A percentile compares a stretch with the other conserved stretches of the same genome.
Conservation (phyloP, 1,284 basidiomycete genomes). For the Sphagnurus paluster region DNA sequence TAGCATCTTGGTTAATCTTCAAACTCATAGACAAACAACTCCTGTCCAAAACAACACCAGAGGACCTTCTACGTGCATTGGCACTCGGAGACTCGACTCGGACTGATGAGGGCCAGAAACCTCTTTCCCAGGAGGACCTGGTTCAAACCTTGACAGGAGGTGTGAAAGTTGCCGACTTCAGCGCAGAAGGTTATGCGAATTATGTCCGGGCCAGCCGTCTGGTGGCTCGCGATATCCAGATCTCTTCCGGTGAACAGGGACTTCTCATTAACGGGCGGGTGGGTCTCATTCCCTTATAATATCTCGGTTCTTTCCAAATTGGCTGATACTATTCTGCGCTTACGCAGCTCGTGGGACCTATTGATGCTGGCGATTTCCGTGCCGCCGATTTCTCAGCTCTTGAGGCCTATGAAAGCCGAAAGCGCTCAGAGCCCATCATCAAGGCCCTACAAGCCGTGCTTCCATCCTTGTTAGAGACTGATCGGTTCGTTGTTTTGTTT, state of each 20-base stretch:
- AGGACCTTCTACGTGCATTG: slow-evolving; percentile 39
- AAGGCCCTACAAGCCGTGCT: slow-evolving; percentile 60
- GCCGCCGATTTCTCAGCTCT: slow-evolving; percentile 69
- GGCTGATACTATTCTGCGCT: slow-evolving; percentile 18
- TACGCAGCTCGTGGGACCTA: slow-evolving; percentile 63
- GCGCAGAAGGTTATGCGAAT: slow-evolving; percentile 34
- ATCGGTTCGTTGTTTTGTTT: slow-evolving; percentile 40
- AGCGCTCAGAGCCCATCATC: slow-evolving; percentile 68
- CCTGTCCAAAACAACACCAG: slow-evolving; percentile 39
- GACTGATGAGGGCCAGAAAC: slow-evolving; percentile 33
- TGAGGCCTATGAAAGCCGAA: slow-evolving; percentile 70
- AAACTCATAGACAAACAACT: slow-evolving; percentile 42
- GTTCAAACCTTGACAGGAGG: slow-evolving; percentile 36
- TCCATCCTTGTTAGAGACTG: slow-evolving; percentile 38
- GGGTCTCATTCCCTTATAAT: slow-evolving; percentile 21
- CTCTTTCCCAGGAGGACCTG: slow-evolving; percentile 32
- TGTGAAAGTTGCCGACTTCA: slow-evolving; percentile 32
- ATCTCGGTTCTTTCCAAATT: not conserved
- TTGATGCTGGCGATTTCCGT: slow-evolving; percentile 50
- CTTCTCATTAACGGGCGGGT: slow-evolving; percentile 85
- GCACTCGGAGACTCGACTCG: slow-evolving; percentile 27
- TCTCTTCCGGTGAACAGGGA: slow-evolving; percentile 58
- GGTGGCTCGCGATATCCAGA: slow-evolving; percentile 50
- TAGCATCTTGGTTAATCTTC: slow-evolving; percentile 44
- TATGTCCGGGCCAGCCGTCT: slow-evolving; percentile 46